Evolutionary conservation across 1,284 basidiomycete genomes (phyloP).

Genomic region (Ustilago shanxiensis): DNA sequence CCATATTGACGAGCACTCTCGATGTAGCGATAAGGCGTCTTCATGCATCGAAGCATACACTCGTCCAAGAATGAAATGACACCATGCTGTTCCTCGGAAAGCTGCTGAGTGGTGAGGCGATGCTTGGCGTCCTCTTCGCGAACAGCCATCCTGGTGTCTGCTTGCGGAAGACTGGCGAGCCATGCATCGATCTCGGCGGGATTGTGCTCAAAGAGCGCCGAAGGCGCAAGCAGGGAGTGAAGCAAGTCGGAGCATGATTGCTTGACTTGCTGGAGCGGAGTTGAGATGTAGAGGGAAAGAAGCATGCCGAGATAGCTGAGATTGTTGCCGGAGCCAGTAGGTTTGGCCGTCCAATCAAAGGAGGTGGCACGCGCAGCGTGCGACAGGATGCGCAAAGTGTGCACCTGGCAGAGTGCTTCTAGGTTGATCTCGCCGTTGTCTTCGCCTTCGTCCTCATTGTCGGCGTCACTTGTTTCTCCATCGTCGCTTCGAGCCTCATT

Average conservation of each 20-base stretch:
- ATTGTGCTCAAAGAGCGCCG: constrained; percentile 86
- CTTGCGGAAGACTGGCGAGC: constrained; percentile 75
- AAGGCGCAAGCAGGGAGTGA: constrained; percentile 73
- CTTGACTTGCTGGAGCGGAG: constrained; percentile 41
- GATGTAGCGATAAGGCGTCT: constrained; percentile 87
- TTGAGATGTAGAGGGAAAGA: constrained; percentile 42
- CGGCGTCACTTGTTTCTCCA: constrained; percentile 31
- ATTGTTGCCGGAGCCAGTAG: constrained; percentile 74
- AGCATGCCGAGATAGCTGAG: constrained; percentile 55
- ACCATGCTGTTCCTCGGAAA: constrained; percentile 73
- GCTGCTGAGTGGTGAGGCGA: neutral
- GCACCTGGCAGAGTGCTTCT: constrained; percentile 79
- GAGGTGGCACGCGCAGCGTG: constrained; percentile 66
- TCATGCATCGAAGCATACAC: constrained; percentile 84
- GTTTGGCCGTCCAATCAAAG: constrained; percentile 75
- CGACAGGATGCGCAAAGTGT: constrained; percentile 76
- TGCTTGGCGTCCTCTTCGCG: constrained; percentile 1
- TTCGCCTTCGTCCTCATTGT: constrained; percentile 54
- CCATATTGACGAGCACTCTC: constrained; percentile 75
- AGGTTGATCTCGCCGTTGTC: constrained; percentile 73
- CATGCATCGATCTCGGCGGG: constrained; percentile 80
- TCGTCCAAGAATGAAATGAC: constrained; percentile 85
- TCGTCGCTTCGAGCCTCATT: neutral
- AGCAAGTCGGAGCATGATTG: constrained; percentile 45
- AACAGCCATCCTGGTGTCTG: constrained; percentile 67